Percentiles rank a stretch among this genome's conserved stretches.
phyloP scores from a whole-genome alignment of 352 stramenopile species.

The Phytophthora quininea region DNA sequence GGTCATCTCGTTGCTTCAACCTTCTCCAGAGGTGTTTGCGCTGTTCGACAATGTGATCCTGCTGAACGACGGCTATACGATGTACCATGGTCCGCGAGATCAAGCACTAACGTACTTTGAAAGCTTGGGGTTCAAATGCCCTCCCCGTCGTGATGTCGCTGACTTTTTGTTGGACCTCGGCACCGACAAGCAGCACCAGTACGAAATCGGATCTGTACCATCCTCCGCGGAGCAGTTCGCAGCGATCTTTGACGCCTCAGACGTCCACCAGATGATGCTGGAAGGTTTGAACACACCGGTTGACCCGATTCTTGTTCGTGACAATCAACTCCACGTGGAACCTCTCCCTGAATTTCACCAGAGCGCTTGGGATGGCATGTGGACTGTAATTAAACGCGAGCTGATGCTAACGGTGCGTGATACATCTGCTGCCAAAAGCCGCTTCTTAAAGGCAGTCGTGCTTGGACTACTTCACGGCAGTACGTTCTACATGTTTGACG shows the following conservation, averaged over 20 bases:
- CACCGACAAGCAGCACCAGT: constrained; percentile 36
- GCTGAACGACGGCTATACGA: constrained; percentile 81
- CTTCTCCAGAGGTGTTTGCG: constrained; percentile 87
- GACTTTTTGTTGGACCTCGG: constrained; percentile 44
- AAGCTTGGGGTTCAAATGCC: constrained; percentile 47
- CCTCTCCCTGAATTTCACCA: constrained; percentile 33
- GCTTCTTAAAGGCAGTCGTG: constrained; percentile 21
- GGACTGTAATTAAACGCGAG: constrained; percentile 35
- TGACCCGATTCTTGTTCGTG: not conserved
- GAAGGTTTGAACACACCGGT: not conserved
- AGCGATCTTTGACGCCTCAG: constrained; percentile 60
- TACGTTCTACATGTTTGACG: constrained; percentile 34
- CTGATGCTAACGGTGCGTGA: constrained; percentile 44
- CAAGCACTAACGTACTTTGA: constrained; percentile 72
- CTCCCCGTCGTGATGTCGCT: constrained; percentile 31
- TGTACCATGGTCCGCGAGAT: constrained; percentile 80
- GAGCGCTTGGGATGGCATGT: constrained; percentile 13
- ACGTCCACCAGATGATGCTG: not conserved
- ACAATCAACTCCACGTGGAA: constrained; percentile 45
- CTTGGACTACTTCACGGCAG: constrained; percentile 32
- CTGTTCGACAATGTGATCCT: constrained; percentile 93
- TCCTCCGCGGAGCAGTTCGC: constrained; percentile 4
- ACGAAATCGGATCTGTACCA: constrained; percentile 14
- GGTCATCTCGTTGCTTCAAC: constrained; percentile 74
- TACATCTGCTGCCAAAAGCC: constrained; percentile 11